Conservation (phyloP, 441 rosid genomes). For the Populus hybrid region DNA sequence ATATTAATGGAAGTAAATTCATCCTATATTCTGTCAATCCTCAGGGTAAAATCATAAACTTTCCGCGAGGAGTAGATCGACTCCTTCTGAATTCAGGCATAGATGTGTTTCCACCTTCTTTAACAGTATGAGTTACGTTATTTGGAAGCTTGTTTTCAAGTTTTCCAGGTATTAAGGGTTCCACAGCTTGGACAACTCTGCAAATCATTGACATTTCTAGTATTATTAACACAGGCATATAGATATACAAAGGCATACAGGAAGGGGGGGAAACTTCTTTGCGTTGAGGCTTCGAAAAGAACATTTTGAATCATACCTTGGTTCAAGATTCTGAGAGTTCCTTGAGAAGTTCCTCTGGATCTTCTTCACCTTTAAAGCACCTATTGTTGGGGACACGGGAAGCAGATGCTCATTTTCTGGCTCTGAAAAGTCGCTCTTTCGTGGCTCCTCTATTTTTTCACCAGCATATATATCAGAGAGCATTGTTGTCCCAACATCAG, state of each 20-base stretch:
- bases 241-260: not conserved
- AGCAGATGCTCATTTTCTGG: constrained; percentile 58
- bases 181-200: constrained; percentile 52
- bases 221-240: not conserved
- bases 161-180: constrained; percentile 35
- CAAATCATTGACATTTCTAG: constrained; percentile 7
- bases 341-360: constrained; percentile 45
- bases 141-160: constrained; percentile 45
- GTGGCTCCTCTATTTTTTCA: constrained; percentile 41
- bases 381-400: constrained; percentile 37
- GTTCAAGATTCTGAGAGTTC: constrained; percentile 53
- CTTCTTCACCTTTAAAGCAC: constrained; percentile 45
- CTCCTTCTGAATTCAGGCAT: constrained; percentile 75
- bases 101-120: constrained; percentile 47
- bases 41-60: constrained; percentile 58
- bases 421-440: constrained; percentile 66
- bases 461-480: constrained; percentile 41
- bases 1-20: constrained; percentile 10
- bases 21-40: constrained; percentile 18
- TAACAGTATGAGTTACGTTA: constrained; percentile 30
- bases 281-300: not conserved
- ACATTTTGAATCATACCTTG: constrained; percentile 41
- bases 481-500: constrained; percentile 44
- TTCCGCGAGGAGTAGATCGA: constrained; percentile 75
- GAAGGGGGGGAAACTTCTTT: not conserved